These are phyloP conservation scores for Epichloe gansuensis DNA, from an alignment of 2,329 filamentous ascomycete species.

Conservation along the genomic window DNA sequence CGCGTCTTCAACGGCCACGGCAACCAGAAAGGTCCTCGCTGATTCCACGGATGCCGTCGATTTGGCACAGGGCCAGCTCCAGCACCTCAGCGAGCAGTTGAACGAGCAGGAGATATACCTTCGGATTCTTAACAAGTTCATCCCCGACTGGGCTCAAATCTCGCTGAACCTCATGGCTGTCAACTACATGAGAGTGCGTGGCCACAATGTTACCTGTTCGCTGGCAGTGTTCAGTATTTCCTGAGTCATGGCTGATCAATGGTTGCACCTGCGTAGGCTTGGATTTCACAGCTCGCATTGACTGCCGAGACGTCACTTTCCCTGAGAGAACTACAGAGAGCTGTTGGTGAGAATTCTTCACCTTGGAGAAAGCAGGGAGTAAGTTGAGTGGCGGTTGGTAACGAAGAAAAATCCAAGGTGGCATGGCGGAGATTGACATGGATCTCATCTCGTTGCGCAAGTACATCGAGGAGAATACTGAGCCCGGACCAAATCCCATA, in stretches of 20 bases:
- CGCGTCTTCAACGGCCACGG: background rate
- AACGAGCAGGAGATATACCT: background rate
- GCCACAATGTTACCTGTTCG: background rate
- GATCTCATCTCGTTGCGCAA: background rate
- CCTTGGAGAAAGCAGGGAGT: background rate
- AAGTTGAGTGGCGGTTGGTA: background rate
- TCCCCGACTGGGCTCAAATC: background rate
- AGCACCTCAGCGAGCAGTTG: background rate
- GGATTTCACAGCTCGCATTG: background rate
- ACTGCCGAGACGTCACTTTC: background rate
- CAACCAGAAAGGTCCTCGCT: background rate
- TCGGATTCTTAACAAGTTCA: background rate
- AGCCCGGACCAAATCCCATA: background rate
- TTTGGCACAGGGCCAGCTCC: background rate
- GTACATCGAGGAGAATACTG: background rate
- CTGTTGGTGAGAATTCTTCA: background rate
- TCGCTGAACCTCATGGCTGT: background rate
- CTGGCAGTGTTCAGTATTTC: background rate
- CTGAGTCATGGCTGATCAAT: too few species aligned
- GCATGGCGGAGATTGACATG: background rate
- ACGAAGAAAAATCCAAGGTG: background rate
- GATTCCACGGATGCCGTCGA: background rate
- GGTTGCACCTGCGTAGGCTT: background rate
- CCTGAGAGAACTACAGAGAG: background rate
- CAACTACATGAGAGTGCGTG: background rate